A percentile compares a stretch with the other conserved stretches of the same genome.
Conservation (phyloP, 2,329 filamentous ascomycete species). For the Aureobasidium namibiae region DNA sequence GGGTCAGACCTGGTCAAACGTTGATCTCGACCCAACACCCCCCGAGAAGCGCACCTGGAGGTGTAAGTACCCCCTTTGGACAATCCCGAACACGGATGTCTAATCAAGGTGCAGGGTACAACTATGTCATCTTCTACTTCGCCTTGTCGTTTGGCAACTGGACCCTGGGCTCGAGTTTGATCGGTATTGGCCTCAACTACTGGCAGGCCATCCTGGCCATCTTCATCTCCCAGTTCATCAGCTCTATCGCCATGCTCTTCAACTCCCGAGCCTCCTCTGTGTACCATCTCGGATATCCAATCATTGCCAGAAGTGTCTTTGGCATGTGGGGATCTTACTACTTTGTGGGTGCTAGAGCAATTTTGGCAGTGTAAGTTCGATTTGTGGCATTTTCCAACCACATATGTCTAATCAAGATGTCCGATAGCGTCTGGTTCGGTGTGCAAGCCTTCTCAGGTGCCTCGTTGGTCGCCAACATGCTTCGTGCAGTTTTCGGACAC, state of each 20-base stretch:
- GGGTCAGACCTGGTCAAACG: constrained; percentile 19
- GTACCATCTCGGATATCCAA: constrained; percentile 38
- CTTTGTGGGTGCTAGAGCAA: constrained; percentile 33
- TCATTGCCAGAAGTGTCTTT: constrained; percentile 31
- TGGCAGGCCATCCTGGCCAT: constrained; percentile 39
- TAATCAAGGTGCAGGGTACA: constrained; percentile 22
- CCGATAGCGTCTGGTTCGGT: constrained; percentile 6
- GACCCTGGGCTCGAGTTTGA: constrained; percentile 33
- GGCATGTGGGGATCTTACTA: constrained; percentile 38
- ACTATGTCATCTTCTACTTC: constrained; percentile 34
- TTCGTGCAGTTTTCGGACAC: constrained; percentile 27
- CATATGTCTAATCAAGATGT: background rate
- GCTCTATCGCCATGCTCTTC: constrained; percentile 36
- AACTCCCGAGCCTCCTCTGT: constrained; percentile 36
- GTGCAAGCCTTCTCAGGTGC: constrained; percentile 19
- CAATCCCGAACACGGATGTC: background rate
- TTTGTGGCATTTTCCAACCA: background rate
- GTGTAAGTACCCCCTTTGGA: constrained; percentile 19
- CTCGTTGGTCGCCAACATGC: constrained; percentile 21
- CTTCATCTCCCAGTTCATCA: constrained; percentile 36
- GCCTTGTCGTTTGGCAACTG: constrained; percentile 36
- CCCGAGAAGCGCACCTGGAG: constrained; percentile 32
- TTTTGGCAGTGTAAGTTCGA: constrained; percentile 26
- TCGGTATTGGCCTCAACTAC: constrained; percentile 38
- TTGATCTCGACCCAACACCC: constrained; percentile 32